Evolutionary conservation across 2,329 filamentous ascomycete species (phyloP).

Genomic region (Chrysoporthe cubensis): DNA sequence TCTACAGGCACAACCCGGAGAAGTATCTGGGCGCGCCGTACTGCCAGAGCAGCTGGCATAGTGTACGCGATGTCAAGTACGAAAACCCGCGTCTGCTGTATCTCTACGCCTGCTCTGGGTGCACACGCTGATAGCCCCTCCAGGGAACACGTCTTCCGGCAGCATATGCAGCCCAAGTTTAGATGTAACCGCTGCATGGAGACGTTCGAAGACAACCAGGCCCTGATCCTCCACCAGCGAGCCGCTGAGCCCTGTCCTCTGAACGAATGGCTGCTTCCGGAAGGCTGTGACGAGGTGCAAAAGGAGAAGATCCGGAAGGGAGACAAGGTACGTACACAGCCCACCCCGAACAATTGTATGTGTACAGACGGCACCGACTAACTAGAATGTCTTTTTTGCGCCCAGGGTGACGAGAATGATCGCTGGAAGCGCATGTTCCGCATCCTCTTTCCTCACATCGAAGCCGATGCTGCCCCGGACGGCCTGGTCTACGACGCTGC

Average conservation of each 20-base stretch:
- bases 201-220: conserved; percentile 32
- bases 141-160: conserved; percentile 37
- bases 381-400: not conserved
- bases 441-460: conserved; percentile 20
- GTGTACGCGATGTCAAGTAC: conserved; percentile 26
- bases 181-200: conserved; percentile 36
- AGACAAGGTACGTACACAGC: conserved; percentile 29
- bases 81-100: not conserved
- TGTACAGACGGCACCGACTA: conserved; percentile 11
- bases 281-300: conserved; percentile 50
- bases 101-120: not conserved
- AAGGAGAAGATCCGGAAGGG: conserved; percentile 32
- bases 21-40: conserved; percentile 21
- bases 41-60: conserved; percentile 25
- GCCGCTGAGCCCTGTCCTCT: conserved; percentile 43
- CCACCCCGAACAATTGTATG: not conserved
- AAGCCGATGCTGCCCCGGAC: not conserved
- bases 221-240: conserved; percentile 34
- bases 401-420: conserved; percentile 22
- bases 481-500: conserved; percentile 3
- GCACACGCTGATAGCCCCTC: not conserved
- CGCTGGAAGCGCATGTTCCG: conserved; percentile 27
- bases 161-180: conserved; percentile 33
- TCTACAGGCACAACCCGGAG: conserved; percentile 17
- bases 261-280: conserved; percentile 48